Conservation (phyloP, 2,329 filamentous ascomycete genomes). For the Dactylellina cionopaga region DNA sequence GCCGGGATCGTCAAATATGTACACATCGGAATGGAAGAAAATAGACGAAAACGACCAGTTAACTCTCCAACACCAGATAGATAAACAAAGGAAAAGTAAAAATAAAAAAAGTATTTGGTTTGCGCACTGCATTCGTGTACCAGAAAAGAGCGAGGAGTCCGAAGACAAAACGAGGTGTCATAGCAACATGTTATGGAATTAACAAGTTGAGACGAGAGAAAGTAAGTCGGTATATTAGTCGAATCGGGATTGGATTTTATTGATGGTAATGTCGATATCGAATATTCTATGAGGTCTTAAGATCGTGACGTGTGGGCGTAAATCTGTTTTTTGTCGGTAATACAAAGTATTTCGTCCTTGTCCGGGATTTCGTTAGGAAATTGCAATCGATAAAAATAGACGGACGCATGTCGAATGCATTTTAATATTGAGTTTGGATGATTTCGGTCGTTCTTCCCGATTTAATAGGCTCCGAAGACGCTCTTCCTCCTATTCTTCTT, state of each 20-base stretch:
- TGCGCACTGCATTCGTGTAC: constrained; percentile 36
- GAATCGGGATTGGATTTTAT: constrained; percentile 8
- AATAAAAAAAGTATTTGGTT: constrained; percentile 15
- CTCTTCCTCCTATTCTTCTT: constrained; percentile 49
- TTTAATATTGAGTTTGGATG: neutral
- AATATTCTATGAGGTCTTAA: constrained; percentile 22
- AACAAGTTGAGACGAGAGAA: too few relatives aligned
- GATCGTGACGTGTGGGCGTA: constrained; percentile 35
- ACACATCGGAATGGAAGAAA: constrained; percentile 8
- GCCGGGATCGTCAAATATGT: constrained; percentile 15
- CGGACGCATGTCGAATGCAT: constrained; percentile 17
- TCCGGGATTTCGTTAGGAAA: too few relatives aligned
- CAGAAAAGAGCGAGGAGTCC: constrained; percentile 9
- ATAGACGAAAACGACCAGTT: constrained; percentile 5
- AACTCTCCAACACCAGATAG: constrained; percentile 41
- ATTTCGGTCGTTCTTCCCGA: neutral
- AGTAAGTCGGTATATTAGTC: neutral
- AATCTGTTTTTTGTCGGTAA: constrained; percentile 3
- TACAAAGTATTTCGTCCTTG: constrained; percentile 40
- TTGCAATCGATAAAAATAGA: neutral
- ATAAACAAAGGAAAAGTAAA: constrained; percentile 14
- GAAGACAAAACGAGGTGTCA: too few relatives aligned
- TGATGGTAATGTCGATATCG: constrained; percentile 2
- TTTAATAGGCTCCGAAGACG: constrained; percentile 47
- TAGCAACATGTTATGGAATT: too few relatives aligned